Conservation (phyloP, 2,329 filamentous ascomycete genomes). For the Epichloe coenophiala region DNA sequence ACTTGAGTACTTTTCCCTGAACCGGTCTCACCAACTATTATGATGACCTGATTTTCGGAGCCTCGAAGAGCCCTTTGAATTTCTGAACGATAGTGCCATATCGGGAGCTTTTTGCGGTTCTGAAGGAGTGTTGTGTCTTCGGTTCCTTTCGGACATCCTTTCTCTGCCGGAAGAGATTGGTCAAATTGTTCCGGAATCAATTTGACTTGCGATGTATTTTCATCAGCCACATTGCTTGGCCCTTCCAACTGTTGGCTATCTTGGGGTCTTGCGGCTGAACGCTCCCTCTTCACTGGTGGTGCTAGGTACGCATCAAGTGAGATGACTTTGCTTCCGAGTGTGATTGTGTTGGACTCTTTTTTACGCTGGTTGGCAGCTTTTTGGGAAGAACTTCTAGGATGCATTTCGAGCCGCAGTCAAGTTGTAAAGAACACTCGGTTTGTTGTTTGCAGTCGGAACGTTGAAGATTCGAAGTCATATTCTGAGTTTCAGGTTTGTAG, state of each 20-base stretch:
- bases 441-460: neutral
- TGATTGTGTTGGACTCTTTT: conserved; percentile 24
- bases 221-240: neutral
- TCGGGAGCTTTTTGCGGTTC: conserved; percentile 58
- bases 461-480: neutral
- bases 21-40: conserved; percentile 87
- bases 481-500: no score
- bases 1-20: conserved; percentile 96
- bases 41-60: conserved; percentile 53
- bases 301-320: conserved; percentile 36
- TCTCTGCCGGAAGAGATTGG: neutral
- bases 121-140: conserved; percentile 24
- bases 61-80: conserved; percentile 50
- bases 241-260: neutral
- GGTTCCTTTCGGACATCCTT: conserved; percentile 7
- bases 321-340: conserved; percentile 34
- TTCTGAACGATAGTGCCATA: conserved; percentile 59
- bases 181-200: neutral
- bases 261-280: neutral
- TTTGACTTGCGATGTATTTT: neutral
- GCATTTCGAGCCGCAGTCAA: neutral
- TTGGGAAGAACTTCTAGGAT: neutral
- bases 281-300: conserved; percentile 10
- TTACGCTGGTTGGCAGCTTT: conserved; percentile 26
- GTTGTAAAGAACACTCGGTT: neutral